Evolutionary conservation across 805 yeast species (phyloP), one percentile per base, ranked within the genome.

Genomic region (Ogataea philodendri): DNA sequence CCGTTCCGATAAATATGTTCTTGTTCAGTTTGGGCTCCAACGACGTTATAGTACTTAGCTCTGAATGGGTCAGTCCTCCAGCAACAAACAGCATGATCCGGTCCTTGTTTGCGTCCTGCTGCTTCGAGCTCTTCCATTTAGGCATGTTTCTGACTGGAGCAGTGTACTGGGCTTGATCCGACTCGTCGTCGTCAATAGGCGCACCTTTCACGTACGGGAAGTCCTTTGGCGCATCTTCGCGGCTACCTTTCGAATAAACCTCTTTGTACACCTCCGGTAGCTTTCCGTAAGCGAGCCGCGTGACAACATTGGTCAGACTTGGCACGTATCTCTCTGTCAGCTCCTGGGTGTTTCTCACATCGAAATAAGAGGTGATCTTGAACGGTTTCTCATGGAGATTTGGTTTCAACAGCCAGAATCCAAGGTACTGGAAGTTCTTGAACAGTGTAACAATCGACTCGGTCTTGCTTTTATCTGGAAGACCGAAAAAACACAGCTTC

Each of bases 21-120:
- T 77, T 81, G 51, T 82, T 76, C 39, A 76, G 67, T 28, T 70
- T 58, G 11, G 65, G 60, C 7, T 86, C 73, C 30, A 87, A 67
- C 44, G 85, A 90, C 49, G 84, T 81, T 4, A 81, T 78, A 9
- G 85, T 72, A 44, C 90, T 73, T 18, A 83, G 64, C 59, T 93
- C 99, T 2, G 89, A 74, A 46, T 81, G 76, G 0, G 97, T 86
- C 14, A 84, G 61, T 7, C 97, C 98, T 15, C 99, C 99, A 2
- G 95, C 82, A 17, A 87, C 73, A 53, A 78, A 93, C 38, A 88
- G 75, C 46, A 89, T 74, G 6, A 89, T 67, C 32, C 93, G 67
- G 54, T 86, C 96, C 46, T 78, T 67, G 5, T 46, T 44, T n/a
- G 38, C 22, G 27, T 54, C 54, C 8, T 30, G 22, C 15, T 45